Evolutionary conservation across 2,329 filamentous ascomycete genomes (phyloP), one percentile per base, ranked within the genome.

Genomic region (Fusarium drepaniforme): DNA sequence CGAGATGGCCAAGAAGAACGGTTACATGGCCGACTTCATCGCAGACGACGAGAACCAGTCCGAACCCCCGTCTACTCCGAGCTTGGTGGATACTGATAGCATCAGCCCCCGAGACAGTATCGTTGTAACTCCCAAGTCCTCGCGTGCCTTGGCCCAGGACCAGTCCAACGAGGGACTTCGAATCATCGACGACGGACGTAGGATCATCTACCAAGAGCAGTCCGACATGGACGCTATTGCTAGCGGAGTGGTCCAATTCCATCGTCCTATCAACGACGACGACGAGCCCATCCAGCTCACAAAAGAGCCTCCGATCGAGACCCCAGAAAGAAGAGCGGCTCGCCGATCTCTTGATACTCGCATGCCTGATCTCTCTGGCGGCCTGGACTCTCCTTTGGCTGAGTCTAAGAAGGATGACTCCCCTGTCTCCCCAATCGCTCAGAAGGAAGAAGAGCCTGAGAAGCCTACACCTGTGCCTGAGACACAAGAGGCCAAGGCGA

Each of bases 21-120:
- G 77, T 51, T 78, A 79, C 40, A 79, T 79, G 77, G 62, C 76
- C 68, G 75, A 78, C 49, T 80, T 76, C 35, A 78, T 79, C 49
- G 78, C 72, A 65, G 72, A 80, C 59, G 78, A 80, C 62, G 76
- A 78, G 64, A 78, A 80, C 71, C 71, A 77, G 72, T 79, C 79
- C 71, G 78, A 80, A 66, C 75, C 72, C 72, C 77, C 78, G 46
- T 80, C 78, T 72, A 79, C 78, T 46, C 79, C 79, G 42, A 80
- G 79, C 40, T 65, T 80, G 67, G 78, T 76, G 56, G 79, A 80
- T 77, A 80, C 79, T 73, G 79, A 79, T 75, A 80, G 79, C 66
- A 60, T 80, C 71, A 78, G 77, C 67, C 79, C 74, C 30, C 79
- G 74, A 70, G 79, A 80, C 28, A 80, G 77, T 71, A 49, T 79